Base-by-base conservation (phyloP, 1,284 basidiomycete species). In the Grifola frondosa region DNA sequence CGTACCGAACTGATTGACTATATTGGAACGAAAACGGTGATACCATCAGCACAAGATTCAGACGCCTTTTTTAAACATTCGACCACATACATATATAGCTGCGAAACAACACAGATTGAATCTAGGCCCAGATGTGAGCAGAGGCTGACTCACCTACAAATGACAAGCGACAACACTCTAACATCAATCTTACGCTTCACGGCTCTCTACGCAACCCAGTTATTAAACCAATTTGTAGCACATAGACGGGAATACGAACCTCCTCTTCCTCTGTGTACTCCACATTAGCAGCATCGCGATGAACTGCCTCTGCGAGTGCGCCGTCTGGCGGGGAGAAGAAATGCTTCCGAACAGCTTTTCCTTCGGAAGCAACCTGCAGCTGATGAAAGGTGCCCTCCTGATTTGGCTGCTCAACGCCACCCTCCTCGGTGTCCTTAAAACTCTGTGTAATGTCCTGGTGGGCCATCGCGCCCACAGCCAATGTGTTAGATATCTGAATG, bases 1-100 rank as follows among this genome's bases (percentile, higher is more conserved):
- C 41, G 10, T 46, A 77, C 77, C 76, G 42, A 79, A 77, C 52
- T 77, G 76, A 54, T 79, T 78, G 68, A 78, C 76, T 78, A 36
- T 5, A 17, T 7, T 8, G 37, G 9, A 24, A 28, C 28, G n/a
- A n/a, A 13, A 41, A 35, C 17, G 19, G 26, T 30, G 11, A 19
- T 15, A 25, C 19, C 16, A 9, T 16, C 1, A n/a, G n/a, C n/a
- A n/a, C n/a, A n/a, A n/a, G n/a, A n/a, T n/a, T n/a, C n/a, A n/a
- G n/a, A n/a, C n/a, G n/a, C n/a, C n/a, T n/a, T n/a, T 6, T 30
- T 10, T 24, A 21, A 40, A 23, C 21, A 30, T 10, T 10, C 13
- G 7, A n/a, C 4, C 15, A 68, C 74, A 52, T 41, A 77, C 75
- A 77, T 31, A 75, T 56, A 52, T 69, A 77, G 49, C 74, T 74